Base-by-base conservation (phyloP, 116 monocot species). In the Papilionanthe hybrid region DNA sequence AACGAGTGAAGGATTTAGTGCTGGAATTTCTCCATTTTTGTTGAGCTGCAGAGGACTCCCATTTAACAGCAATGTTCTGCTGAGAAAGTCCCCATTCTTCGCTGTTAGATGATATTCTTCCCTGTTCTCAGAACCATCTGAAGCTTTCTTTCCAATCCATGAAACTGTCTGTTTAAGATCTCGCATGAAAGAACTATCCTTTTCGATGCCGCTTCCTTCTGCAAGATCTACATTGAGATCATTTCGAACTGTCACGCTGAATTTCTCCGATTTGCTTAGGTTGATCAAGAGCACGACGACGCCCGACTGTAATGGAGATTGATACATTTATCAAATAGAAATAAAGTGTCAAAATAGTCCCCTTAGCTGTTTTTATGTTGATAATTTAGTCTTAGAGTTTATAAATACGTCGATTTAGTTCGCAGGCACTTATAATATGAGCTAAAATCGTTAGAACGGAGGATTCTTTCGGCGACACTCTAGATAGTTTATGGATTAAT, bases 81-180 rank as follows among this genome's bases (percentile, higher is more conserved):
- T 90, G 18, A 84, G 82, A 55, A 72, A 65, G 58, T 87, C 71
- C 2, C 86, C 87, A 72, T 86, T 84, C 56, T 72, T 82, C 5
- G 85, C 85, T 1, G 91, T 93, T 41, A 93, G 81, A 82, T 87
- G 93, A 72, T 93, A 93, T 29, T 93, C 93, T 71, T 93, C 85
- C 79, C 93, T 85, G 22, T 4, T 74, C 28, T 80, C 53, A 7
- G 77, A 48, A 20, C 29, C 79, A 19, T 79, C 79, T 0, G 80
- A 87, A 12, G 82, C 42, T 72, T 82, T 84, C 56, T 60, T 82
- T 43, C 86, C 86, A 17, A 90, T 68, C 89, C 89, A 86, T 22
- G 84, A 83, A 7, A 87, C 85, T 0, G 85, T 77, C 42, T 80
- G 75, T 45, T 87, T 87, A n/a, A 87, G 78, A n/a, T 79, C 77